Base-by-base conservation (phyloP, 306 rosid species). In the Malus sieversii region DNA sequence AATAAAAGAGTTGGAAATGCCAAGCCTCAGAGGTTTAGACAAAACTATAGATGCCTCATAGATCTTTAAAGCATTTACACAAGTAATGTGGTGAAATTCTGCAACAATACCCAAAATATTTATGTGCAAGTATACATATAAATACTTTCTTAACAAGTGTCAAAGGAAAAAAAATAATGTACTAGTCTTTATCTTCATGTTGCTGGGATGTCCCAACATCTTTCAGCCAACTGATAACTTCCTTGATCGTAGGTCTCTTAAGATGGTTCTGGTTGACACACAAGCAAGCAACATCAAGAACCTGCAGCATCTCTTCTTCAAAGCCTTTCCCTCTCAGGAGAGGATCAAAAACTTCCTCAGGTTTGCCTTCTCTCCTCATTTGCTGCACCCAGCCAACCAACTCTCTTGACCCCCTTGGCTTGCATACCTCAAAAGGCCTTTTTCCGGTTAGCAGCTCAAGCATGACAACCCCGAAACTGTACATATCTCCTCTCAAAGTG, bases 381-480 rank as follows among this genome's bases (percentile, higher is more conserved):
- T 88, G 92, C 40, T 91, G 91, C 79, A 90, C 96, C 97, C 97
- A 94, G 8, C 79, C 79, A 82, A 94, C 97, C 89, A 94, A 79
- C 27, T 94, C 97, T 75, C 96, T 83, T 5, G 92, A 86, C 73
- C 80, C 82, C 80, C 84, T 88, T 20, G 98, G 97, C 83, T 85
- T 91, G 87, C 88, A 85, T 78, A 94, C 88, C 71, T 94, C 98
- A 3, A 94, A 83, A 18, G 98, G 97, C 77, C 98, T 91, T 75
- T 86, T 91, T 59, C 94, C 94, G 0, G 98, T 90, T 65, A 94
- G 90, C 25, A 93, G 85, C 87, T 94, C 98, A 53, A 94, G 97
- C 90, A 94, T 76, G 71, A 94, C 98, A 78, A 94, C 97, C 2
- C 98, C 97, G 60, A 94, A 94, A 85, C 97, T 94, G 76, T 94